These are phyloP conservation scores for Cordyceps cateniannulata DNA, from an alignment of 2,329 filamentous ascomycete species.

Conservation along the genomic window DNA sequence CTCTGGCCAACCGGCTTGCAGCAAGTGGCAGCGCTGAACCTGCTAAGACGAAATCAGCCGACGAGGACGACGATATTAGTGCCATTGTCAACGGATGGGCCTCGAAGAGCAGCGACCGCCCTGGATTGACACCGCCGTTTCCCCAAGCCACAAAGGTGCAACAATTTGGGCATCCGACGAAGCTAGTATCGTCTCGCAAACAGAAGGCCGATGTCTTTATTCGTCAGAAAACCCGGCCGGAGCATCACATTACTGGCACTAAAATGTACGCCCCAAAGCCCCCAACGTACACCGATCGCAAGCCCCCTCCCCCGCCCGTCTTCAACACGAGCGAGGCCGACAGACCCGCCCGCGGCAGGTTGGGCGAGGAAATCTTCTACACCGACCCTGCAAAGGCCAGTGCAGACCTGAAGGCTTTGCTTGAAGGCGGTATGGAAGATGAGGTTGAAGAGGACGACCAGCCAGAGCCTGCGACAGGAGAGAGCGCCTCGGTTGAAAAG, in stretches of 20 bases:
- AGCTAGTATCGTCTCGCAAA: slow-evolving; percentile 44
- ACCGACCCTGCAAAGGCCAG: slow-evolving; percentile 66
- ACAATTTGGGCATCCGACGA: slow-evolving; percentile 33
- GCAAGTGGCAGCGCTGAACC: slow-evolving; percentile 21
- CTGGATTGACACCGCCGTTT: slow-evolving; percentile 14
- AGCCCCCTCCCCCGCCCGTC: slow-evolving; percentile 38
- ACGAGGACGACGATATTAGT: slow-evolving; percentile 27
- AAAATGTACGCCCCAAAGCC: slow-evolving; percentile 42
- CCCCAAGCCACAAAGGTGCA: slow-evolving; percentile 19
- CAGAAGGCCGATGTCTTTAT: slow-evolving; percentile 51
- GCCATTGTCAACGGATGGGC: slow-evolving; percentile 25
- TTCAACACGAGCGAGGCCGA: slow-evolving; percentile 36
- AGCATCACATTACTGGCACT: slow-evolving; percentile 46
- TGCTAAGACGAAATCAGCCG: background rate
- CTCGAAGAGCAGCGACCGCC: slow-evolving; percentile 20
- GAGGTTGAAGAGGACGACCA: slow-evolving; percentile 52
- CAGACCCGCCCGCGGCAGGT: slow-evolving; percentile 13
- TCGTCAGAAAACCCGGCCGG: slow-evolving; percentile 47
- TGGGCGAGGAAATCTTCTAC: slow-evolving; percentile 50
- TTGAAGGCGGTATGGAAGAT: slow-evolving; percentile 75
- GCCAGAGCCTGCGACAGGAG: background rate
- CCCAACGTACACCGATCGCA: slow-evolving; percentile 41
- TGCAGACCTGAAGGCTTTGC: slow-evolving; percentile 72
- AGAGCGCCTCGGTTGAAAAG: background rate
- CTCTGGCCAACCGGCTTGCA: slow-evolving; percentile 28